Evolutionary conservation across 78 protist species (phyloP).

Genomic region (Anaeramoeba flamelloides): DNA sequence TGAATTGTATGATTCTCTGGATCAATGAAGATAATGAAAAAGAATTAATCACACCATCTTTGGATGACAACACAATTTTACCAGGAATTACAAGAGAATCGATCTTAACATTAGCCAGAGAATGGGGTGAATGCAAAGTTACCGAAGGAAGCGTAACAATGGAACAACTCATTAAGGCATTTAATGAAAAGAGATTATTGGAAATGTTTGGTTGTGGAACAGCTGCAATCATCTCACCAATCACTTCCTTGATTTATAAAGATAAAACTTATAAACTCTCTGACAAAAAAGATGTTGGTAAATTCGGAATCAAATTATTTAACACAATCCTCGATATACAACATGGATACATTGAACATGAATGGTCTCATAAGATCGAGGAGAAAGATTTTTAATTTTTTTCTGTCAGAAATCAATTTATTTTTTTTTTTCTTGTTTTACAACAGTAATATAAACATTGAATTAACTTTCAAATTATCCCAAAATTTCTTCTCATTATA

Average conservation of each 20-base stretch:
- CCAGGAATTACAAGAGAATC: conserved; percentile 93
- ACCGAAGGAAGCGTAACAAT: conserved; percentile 64
- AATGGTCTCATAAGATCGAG: too few species aligned
- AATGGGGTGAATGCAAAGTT: conserved; percentile 59
- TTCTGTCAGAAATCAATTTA: too few species aligned
- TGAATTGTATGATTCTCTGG: conserved; percentile 76
- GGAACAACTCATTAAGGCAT: conserved; percentile 49
- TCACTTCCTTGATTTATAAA: conserved; percentile 46
- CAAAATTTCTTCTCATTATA: too few species aligned
- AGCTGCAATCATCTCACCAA: conserved; percentile 82
- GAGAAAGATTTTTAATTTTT: too few species aligned
- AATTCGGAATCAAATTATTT: background rate
- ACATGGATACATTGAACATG: background rate
- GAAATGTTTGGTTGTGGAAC: conserved; percentile 94
- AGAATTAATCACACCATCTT: conserved; percentile 62
- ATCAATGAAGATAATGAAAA: conserved; percentile 39
- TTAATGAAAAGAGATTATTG: conserved; percentile 31
- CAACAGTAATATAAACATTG: too few species aligned
- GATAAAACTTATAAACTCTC: conserved; percentile 14
- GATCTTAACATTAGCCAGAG: conserved; percentile 41
- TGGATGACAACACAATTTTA: conserved; percentile 71
- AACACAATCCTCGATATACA: background rate
- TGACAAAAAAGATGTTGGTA: background rate
- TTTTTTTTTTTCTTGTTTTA: too few species aligned
- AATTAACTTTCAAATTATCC: too few species aligned